Evolutionary conservation across 148 eudicot genomes (phyloP).

Genomic region (Bassia scoparia): DNA sequence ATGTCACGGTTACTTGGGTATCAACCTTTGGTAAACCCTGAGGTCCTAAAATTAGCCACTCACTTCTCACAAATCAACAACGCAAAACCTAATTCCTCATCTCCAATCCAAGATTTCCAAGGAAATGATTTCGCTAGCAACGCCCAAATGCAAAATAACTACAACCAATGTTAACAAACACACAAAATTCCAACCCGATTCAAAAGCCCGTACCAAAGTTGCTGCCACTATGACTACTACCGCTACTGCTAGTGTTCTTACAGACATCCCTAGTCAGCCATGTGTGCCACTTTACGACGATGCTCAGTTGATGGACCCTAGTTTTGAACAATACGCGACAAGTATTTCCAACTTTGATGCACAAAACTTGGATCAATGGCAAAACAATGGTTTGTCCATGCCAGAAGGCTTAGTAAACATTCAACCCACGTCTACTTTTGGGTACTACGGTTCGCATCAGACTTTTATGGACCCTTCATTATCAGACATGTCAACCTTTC

Average conservation of each 20-base stretch:
- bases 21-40: constrained; percentile 58
- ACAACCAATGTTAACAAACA: constrained; percentile 30
- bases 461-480: constrained; percentile 32
- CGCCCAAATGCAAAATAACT: constrained; percentile 32
- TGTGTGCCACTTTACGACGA: constrained; percentile 39
- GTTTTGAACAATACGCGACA: constrained; percentile 39
- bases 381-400: constrained; percentile 27
- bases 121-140: constrained; percentile 22
- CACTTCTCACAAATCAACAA: constrained; percentile 46
- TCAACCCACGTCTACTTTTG: constrained; percentile 22
- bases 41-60: constrained; percentile 59
- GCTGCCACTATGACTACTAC: constrained; percentile 31
- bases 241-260: constrained; percentile 12
- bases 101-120: constrained; percentile 33
- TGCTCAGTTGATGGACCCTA: constrained; percentile 46
- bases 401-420: constrained; percentile 23
- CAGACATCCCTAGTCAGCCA: neutral
- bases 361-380: constrained; percentile 49
- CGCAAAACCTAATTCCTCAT: constrained; percentile 39
- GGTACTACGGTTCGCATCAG: constrained; percentile 38
- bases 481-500: constrained; percentile 35
- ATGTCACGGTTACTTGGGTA: constrained; percentile 53
- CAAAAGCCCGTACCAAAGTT: constrained; percentile 38
- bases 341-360: constrained; percentile 27
- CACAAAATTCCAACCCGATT: constrained; percentile 41